phyloP scores from a whole-genome alignment of 2,329 filamentous ascomycete species.

The Dothideomycetes sp. region DNA sequence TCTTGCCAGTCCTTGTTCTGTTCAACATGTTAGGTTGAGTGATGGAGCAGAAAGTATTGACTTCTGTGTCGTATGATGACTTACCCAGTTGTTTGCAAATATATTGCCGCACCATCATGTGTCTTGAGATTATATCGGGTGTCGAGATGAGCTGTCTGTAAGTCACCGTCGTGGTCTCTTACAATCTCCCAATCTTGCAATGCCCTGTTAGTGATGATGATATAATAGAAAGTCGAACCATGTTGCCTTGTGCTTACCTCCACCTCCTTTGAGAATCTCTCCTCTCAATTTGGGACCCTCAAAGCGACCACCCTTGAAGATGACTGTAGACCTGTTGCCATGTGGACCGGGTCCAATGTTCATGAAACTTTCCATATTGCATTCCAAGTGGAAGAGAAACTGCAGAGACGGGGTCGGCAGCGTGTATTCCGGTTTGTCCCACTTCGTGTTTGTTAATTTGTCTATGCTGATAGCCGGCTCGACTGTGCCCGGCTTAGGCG shows the following conservation, averaged over 20 bases:
- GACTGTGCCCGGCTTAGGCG: slow-evolving; percentile 1
- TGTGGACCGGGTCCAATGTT: slow-evolving; percentile 19
- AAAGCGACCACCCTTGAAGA: slow-evolving; percentile 21
- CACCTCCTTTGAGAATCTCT: slow-evolving; percentile 19
- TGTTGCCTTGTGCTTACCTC: slow-evolving; percentile 15
- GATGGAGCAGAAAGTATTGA: background rate
- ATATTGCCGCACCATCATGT: slow-evolving; percentile 22
- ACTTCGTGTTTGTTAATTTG: slow-evolving; percentile 20
- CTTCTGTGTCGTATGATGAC: background rate
- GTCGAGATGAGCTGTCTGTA: slow-evolving; percentile 23
- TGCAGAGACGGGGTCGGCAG: slow-evolving; percentile 18
- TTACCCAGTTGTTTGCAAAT: slow-evolving; percentile 22
- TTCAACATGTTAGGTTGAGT: too few species aligned
- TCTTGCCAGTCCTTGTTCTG: slow-evolving; percentile 20
- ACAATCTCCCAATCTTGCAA: slow-evolving; percentile 20
- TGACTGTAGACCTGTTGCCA: slow-evolving; percentile 19
- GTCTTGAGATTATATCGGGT: slow-evolving; percentile 23
- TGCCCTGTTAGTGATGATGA: background rate
- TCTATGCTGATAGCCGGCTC: slow-evolving; percentile 10
- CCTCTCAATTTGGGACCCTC: slow-evolving; percentile 19
- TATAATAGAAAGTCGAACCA: background rate
- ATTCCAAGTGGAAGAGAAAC: slow-evolving; percentile 21
- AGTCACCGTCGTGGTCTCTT: slow-evolving; percentile 18
- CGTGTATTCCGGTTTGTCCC: slow-evolving; percentile 18
- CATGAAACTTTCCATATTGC: slow-evolving; percentile 20